phyloP scores from a whole-genome alignment of 192 early-diverging fungal species.

The Phycomyces nitens region DNA sequence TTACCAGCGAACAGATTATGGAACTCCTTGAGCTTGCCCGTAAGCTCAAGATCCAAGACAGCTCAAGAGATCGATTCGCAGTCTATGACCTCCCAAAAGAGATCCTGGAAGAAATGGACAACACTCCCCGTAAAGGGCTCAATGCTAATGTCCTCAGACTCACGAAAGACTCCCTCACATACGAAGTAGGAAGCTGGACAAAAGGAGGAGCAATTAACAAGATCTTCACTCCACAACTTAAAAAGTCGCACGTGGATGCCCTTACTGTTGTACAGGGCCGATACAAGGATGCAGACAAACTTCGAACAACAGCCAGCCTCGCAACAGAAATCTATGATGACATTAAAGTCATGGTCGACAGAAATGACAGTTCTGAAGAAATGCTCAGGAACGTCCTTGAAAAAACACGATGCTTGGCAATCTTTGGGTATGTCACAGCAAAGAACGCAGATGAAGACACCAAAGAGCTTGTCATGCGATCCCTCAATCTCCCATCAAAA shows the following conservation, averaged over 20 bases:
- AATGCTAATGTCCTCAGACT: neutral
- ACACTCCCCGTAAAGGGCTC: neutral
- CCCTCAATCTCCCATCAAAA: neutral
- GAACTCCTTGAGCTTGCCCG: neutral
- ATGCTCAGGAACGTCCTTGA: neutral
- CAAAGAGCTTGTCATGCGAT: neutral
- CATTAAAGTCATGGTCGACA: neutral
- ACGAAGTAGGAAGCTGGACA: neutral
- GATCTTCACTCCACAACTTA: neutral
- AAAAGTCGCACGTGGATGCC: neutral
- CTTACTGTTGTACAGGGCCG: neutral
- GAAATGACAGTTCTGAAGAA: neutral
- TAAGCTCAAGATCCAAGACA: neutral
- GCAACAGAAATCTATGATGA: neutral
- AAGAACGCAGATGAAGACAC: neutral
- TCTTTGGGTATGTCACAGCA: constrained; percentile 2
- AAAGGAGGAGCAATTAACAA: neutral
- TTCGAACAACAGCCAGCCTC: neutral
- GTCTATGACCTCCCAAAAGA: neutral
- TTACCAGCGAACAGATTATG: neutral
- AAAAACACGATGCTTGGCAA: neutral
- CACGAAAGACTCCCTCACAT: neutral
- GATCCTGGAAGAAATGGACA: neutral
- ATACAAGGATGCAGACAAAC: neutral
- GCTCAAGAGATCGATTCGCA: neutral